phyloP scores from a whole-genome alignment of 257 asterid species.

The Fraxinus anomala region DNA sequence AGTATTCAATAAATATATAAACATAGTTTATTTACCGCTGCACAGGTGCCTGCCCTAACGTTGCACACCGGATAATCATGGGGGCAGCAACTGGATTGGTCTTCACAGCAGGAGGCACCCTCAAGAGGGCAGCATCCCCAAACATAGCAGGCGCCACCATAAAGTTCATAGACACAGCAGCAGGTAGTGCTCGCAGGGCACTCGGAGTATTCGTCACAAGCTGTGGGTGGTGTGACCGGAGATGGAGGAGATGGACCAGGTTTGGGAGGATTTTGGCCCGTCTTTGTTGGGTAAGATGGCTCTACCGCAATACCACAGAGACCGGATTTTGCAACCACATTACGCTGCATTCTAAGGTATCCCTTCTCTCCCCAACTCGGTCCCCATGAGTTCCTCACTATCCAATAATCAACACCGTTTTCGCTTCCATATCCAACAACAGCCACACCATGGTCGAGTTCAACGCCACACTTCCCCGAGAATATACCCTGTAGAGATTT shows the following conservation, averaged over 20 bases:
- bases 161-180: conserved; percentile 49
- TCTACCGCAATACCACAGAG: conserved; percentile 58
- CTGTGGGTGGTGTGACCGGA: conserved; percentile 46
- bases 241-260: conserved; percentile 68
- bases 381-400: conserved; percentile 62
- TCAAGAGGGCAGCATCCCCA: conserved; percentile 77
- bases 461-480: conserved; percentile 49
- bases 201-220: conserved; percentile 44
- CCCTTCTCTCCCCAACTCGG: conserved; percentile 62
- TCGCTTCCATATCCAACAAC: conserved; percentile 52
- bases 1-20: not conserved
- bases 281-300: conserved; percentile 59
- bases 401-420: conserved; percentile 58
- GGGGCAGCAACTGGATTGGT: conserved; percentile 69
- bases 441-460: conserved; percentile 55
- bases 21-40: conserved; percentile 33
- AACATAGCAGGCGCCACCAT: conserved; percentile 38
- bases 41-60: conserved; percentile 50
- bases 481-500: conserved; percentile 49
- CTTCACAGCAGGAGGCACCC: conserved; percentile 64
- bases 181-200: conserved; percentile 61
- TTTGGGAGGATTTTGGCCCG: conserved; percentile 52
- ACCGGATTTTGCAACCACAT: conserved; percentile 35
- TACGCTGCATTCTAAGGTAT: conserved; percentile 53
- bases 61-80: conserved; percentile 64